Percentiles rank a stretch among this genome's conserved stretches.
These are phyloP conservation scores for Lepidium sativum DNA, from an alignment of 345 rosid species.

Conservation along the genomic window DNA sequence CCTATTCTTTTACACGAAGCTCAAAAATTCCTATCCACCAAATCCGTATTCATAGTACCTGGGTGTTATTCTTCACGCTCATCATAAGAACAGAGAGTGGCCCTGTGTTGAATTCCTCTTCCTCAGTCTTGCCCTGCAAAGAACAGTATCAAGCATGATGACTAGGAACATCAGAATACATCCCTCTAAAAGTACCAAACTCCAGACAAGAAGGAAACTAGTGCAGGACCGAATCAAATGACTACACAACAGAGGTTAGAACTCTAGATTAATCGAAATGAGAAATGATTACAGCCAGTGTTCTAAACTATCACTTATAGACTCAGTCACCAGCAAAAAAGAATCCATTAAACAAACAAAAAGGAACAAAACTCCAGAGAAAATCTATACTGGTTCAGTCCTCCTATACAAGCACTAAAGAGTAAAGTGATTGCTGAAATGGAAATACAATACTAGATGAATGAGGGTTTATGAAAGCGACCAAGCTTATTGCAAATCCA, in stretches of 20 bases:
- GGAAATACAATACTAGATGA: background rate
- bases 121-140: slow-evolving; percentile 56
- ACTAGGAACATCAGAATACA: background rate
- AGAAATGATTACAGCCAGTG: background rate
- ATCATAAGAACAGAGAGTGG: slow-evolving; percentile 94
- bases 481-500: background rate
- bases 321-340: background rate
- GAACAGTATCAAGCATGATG: background rate
- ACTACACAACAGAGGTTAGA: background rate
- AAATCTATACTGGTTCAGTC: background rate
- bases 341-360: background rate
- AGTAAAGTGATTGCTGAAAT: background rate
- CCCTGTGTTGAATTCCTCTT: slow-evolving; percentile 89
- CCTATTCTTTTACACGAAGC: background rate
- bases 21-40: background rate
- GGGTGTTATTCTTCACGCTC: slow-evolving; percentile 92
- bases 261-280: background rate
- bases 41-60: slow-evolving; percentile 38
- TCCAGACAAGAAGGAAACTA: background rate
- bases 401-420: background rate
- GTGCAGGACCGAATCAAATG: background rate
- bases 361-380: background rate
- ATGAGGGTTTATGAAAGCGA: background rate
- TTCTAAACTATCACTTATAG: background rate
- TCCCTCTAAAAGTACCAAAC: background rate